Conservation (phyloP, 1,284 basidiomycete species). For the Amylostereum chailletii region DNA sequence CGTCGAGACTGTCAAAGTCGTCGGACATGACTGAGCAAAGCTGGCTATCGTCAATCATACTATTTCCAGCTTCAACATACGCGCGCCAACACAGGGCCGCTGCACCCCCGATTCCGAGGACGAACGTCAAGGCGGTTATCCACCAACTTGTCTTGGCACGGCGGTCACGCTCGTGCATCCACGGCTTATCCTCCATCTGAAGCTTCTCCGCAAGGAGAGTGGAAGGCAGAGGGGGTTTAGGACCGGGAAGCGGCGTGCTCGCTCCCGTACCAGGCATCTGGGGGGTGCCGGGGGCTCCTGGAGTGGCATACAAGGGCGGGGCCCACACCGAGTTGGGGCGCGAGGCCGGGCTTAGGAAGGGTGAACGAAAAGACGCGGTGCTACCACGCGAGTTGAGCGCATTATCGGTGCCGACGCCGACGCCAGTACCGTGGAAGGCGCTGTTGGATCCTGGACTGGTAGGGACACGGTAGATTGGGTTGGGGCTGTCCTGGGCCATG, state of each 20-base stretch:
- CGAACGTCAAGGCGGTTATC: conserved; percentile 40
- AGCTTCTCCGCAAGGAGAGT: conserved; percentile 41
- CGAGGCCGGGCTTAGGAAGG: conserved; percentile 61
- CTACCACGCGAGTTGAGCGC: conserved; percentile 24
- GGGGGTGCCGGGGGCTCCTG: conserved; percentile 15
- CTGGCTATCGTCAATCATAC: conserved; percentile 26
- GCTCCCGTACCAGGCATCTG: conserved; percentile 21
- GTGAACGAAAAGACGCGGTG: conserved; percentile 47
- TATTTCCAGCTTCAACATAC: conserved; percentile 35
- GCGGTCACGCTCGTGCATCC: conserved; percentile 43
- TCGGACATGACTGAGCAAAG: conserved; percentile 67
- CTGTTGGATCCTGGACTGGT: not conserved
- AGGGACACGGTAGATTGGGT: conserved; percentile 2
- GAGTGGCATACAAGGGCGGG: conserved; percentile 34
- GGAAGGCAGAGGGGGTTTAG: conserved; percentile 37
- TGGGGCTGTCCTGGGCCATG: conserved; percentile 23
- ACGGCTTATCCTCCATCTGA: conserved; percentile 50
- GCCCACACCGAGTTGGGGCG: conserved; percentile 54
- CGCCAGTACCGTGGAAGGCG: not conserved
- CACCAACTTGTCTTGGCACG: conserved; percentile 47
- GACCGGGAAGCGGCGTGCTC: conserved; percentile 16
- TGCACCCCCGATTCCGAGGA: conserved; percentile 36
- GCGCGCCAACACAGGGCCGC: conserved; percentile 34
- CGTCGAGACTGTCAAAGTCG: conserved; percentile 47
- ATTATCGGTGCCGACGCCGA: conserved; percentile 17